These are phyloP conservation scores for Elymus sibiricus DNA, from an alignment of 176 grass and related monocot genomes.

Conservation along the genomic window DNA sequence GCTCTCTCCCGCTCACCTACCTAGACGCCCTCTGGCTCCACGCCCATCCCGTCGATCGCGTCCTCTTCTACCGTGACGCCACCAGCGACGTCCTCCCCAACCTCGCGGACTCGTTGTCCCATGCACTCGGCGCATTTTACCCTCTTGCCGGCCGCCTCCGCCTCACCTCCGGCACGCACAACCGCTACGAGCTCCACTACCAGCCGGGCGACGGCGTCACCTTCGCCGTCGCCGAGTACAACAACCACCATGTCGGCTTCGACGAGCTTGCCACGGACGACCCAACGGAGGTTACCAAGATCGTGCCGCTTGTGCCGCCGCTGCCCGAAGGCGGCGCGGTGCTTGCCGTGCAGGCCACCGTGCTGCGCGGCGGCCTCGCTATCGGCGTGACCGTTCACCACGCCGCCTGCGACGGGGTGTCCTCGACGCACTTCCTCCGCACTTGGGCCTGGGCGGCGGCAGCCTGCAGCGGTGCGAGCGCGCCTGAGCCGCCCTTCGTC, in stretches of 20 bases:
- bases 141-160: not conserved
- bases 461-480: not conserved
- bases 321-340: not conserved
- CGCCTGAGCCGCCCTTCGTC: constrained; percentile 4
- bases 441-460: not conserved
- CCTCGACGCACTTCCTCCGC: constrained; percentile 7
- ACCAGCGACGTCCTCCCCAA: not conserved
- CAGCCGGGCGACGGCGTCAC: not conserved
- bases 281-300: not conserved
- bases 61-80: constrained; percentile 38
- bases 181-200: constrained; percentile 7
- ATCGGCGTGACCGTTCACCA: not conserved
- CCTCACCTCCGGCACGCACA: not conserved
- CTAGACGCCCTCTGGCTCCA: constrained; percentile 24
- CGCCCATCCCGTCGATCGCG: constrained; percentile 16
- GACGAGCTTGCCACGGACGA: not conserved
- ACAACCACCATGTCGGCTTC: not conserved
- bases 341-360: not conserved
- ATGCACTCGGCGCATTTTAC: not conserved
- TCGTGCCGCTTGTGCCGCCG: not conserved
- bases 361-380: not conserved
- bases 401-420: constrained; percentile 1
- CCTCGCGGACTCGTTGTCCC: not conserved
- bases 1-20: constrained; percentile 29
- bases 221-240: not conserved